Base-by-base conservation (phyloP, 805 yeast species). In the Monosporozyma servazzii region DNA sequence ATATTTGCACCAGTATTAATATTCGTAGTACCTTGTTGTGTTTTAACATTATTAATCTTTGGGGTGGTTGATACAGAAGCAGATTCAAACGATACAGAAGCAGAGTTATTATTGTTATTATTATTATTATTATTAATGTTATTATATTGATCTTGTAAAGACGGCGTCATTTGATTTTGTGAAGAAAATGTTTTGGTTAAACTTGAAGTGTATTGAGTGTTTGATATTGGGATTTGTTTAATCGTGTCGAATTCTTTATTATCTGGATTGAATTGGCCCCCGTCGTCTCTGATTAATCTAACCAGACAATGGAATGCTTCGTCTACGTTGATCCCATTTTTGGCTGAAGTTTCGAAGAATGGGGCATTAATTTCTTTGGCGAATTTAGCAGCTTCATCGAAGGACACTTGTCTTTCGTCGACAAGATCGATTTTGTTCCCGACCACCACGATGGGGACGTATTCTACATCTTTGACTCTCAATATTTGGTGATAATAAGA, bases 311-410 rank as follows among this genome's bases (percentile, higher is more conserved):
- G 82, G 67, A 88, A 88, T 3, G 90, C 85, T 61, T 84, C 88
- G 63, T 88, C 95, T 45, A 93, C 97, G 61, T 93, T 90, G 57
- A 84, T 77, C 54, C 95, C 83, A 61, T 85, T 86, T 68, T 93
- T 93, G 25, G 98, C 98, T 41, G 91, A 82, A 1, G 98, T 88
- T 70, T 93, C 99, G 58, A 89, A 76, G 66, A 90, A 93, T 55
- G 84, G 81, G 55, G 86, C 81, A 54, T 77, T 75, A 68, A 86
- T 79, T 54, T 76, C 75, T 56, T 75, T 77, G 36, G 91, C 90
- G 55, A 86, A 72, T 52, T 70, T 71, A 43, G 69, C 60, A 30
- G 86, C 89, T 61, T 82, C 88, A 58, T 80, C 85, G 57, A 68
- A 76, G 40, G 83, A 74, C 5, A 86, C 91, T 62, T 84, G 88